A percentile compares a stretch with the other conserved stretches of the same genome.
phyloP scores from a whole-genome alignment of 192 early-diverging fungal species.

The Coemansia umbellata region DNA sequence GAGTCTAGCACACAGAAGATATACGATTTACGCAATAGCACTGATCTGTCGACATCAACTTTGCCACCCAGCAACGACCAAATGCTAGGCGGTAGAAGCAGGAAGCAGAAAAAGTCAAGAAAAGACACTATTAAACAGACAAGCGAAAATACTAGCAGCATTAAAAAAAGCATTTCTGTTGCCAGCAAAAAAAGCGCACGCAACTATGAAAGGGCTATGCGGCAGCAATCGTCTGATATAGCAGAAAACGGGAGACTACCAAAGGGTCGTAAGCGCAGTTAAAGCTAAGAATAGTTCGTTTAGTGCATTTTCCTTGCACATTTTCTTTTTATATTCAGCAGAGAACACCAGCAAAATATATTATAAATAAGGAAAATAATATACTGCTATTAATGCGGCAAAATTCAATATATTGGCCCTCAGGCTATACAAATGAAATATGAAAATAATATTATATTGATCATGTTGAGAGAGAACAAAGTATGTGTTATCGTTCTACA shows the following conservation, averaged over 20 bases:
- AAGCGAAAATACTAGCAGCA: slow-evolving; percentile 1
- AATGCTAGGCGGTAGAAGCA: too few relatives aligned
- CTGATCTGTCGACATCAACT: background rate
- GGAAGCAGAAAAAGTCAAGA: background rate
- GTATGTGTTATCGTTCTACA: too few relatives aligned
- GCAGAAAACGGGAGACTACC: background rate
- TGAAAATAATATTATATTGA: too few relatives aligned
- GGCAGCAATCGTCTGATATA: background rate
- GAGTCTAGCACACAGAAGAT: slow-evolving; percentile 11
- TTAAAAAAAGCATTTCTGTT: background rate
- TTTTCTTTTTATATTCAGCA: too few relatives aligned
- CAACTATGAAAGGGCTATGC: slow-evolving; percentile 17
- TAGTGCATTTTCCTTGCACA: too few relatives aligned
- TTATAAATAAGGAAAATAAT: too few relatives aligned
- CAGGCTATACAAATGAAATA: too few relatives aligned
- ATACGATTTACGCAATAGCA: slow-evolving; percentile 30
- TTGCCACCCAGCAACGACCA: background rate
- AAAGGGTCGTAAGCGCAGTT: slow-evolving; percentile 25
- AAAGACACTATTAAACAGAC: background rate
- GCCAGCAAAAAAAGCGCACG: slow-evolving; percentile 19
- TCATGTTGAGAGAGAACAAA: too few relatives aligned
- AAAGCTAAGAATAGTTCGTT: background rate
- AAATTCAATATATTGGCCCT: too few relatives aligned
- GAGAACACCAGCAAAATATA: too few relatives aligned
- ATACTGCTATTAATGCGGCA: too few relatives aligned